Base-by-base conservation (phyloP, 148 eudicot species). In the Selenicereus undatus region DNA sequence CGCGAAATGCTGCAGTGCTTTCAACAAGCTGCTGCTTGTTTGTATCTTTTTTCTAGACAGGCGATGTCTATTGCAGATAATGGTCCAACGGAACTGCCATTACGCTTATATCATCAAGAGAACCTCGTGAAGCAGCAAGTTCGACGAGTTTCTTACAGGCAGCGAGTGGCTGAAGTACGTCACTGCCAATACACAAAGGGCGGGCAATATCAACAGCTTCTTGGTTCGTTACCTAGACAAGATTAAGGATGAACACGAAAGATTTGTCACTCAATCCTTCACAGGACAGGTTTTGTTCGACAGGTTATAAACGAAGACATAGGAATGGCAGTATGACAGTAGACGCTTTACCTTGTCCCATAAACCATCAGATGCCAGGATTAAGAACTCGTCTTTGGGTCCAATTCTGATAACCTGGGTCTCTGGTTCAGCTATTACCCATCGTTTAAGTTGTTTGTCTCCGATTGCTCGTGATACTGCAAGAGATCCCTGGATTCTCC, bases 391-490 rank as follows among this genome's bases (percentile, higher is more conserved):
- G 2, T 78, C 84, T 71, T 90, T 87, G 12, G 85, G 56, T 82
- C 79, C 81, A 73, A 93, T 86, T 60, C 65, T 84, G 29, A 89
- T 64, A 24, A 85, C 78, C 51, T 76, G 85, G 0, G 95, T 94
- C 75, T 91, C 97, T 4, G 98, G 97, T 69, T 93, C 94, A 3
- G 97, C 90, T 68, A 81, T 88, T 12, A 94, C 91, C 97, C 95
- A 94, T 81, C 88, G 88, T 72, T 94, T 94, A 45, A 93, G 88
- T 73, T 91, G 88, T 36, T 86, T 78, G 81, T 93, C 97, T 4
- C 98, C 98, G 22, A 95, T 91, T 74, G 88, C 95, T 84, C 98
- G 84, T 0, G 98, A 94, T 39, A 94, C 98, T 5, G 98, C 98
- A 13, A 95, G 85, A 51, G 97, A 84, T 71, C 98, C 98, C 58